These are phyloP conservation scores for Fusarium burgessii DNA, from an alignment of 2,329 filamentous ascomycete species.

Conservation along the genomic window DNA sequence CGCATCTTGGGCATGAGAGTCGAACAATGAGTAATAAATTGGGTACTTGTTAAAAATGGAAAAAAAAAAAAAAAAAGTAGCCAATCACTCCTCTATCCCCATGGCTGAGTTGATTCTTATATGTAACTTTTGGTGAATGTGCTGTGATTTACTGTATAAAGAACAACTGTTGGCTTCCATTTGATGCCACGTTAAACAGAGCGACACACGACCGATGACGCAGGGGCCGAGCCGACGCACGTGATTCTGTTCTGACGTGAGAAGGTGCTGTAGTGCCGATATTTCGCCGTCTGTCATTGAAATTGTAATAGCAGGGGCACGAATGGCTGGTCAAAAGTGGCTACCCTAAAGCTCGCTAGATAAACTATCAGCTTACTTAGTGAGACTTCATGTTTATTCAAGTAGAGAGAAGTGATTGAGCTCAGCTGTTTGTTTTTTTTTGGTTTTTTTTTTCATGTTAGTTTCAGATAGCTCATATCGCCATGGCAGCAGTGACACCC, in stretches of 20 bases:
- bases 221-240: slow-evolving; percentile 37
- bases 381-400: neutral
- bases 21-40: slow-evolving; percentile 16
- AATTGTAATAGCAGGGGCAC: neutral
- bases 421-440: too few species aligned
- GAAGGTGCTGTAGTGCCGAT: slow-evolving; percentile 10
- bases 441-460: too few species aligned
- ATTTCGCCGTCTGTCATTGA: slow-evolving; percentile 29
- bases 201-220: slow-evolving; percentile 45
- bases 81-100: slow-evolving; percentile 41
- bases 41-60: slow-evolving; percentile 16
- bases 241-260: slow-evolving; percentile 36
- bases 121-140: slow-evolving; percentile 19
- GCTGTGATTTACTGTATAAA: slow-evolving; percentile 14
- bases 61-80: neutral
- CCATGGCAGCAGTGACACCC: slow-evolving; percentile 29
- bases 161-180: slow-evolving; percentile 20
- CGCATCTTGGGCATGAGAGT: slow-evolving; percentile 63
- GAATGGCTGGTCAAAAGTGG: neutral
- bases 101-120: slow-evolving; percentile 33
- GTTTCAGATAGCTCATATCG: neutral
- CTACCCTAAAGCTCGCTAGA: slow-evolving; percentile 42
- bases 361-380: slow-evolving; percentile 17
- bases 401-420: neutral
- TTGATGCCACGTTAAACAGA: slow-evolving; percentile 50